Base-by-base conservation (phyloP, 2,329 filamentous ascomycete genomes). In the Harringtonia aguacate region DNA sequence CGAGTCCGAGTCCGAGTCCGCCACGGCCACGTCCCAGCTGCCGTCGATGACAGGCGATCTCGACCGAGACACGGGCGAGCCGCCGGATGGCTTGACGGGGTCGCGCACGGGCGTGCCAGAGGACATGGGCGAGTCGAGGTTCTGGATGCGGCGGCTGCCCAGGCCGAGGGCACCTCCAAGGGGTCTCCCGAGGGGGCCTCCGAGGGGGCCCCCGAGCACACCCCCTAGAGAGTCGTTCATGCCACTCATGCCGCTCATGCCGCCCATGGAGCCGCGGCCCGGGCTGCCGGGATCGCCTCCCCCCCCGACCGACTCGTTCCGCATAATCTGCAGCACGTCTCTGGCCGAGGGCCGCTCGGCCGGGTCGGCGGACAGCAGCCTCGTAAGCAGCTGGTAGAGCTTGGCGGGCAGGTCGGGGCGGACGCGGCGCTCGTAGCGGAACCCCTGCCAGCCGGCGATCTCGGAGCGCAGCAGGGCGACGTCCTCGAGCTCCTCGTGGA, bases 401-500 rank as follows among this genome's bases (percentile, higher is more conserved):
- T 86, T 83, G 6, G 86, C 74, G 0, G 92, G 92, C 1, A 98
- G 68, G 54, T 97, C 92, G 1, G 84, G 79, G 2, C 90, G 77
- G 50, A 83, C 74, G 30, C 81, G 73, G 29, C 79, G 73, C 52
- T 86, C 82, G 47, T 87, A 82, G 49, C 87, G 78, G 53, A 97
- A 94, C 1, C 92, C 92, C 43, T 79, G 69, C 92, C 92, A 98
- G 29, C 75, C 72, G 12, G 79, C 79, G 45, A 98, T 97, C 61
- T 98, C 92, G 4, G 73, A 82, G 35, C 89, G 79, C 27, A 98
- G 72, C 51, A 81, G 70, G 53, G 95, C 88, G 6, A 95, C 71
- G 52, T 97, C 88, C 58, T 98, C 92, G 44, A 87, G 80, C 57
- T 97, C 90, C 60, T 97, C 90, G 47, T 95, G 79, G 20, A 94